Conservation (phyloP, 2,329 filamentous ascomycete species). For the Cordyceps tenuipes region DNA sequence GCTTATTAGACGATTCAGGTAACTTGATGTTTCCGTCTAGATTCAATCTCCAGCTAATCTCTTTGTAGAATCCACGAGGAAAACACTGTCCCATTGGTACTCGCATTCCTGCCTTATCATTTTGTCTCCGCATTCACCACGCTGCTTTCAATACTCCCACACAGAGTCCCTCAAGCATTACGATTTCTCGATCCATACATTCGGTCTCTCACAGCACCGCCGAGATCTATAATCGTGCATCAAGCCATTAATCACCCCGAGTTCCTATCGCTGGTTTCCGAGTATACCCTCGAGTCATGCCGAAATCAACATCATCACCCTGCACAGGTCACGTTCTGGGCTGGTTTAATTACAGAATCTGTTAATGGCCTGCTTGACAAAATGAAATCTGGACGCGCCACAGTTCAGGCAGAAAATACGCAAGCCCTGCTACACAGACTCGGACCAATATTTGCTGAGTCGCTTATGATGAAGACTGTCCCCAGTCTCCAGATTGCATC, state of each 20-base stretch:
- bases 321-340: conserved; percentile 82
- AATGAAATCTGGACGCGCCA: conserved; percentile 64
- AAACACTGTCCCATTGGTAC: conserved; percentile 69
- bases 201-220: conserved; percentile 64
- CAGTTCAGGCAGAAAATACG: conserved; percentile 71
- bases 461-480: conserved; percentile 64
- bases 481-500: conserved; percentile 76
- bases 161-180: conserved; percentile 65
- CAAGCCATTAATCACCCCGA: conserved; percentile 69
- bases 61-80: conserved; percentile 71
- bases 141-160: conserved; percentile 76
- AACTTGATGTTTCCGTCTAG: conserved; percentile 19
- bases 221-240: conserved; percentile 74
- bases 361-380: conserved; percentile 74
- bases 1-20: conserved; percentile 87
- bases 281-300: conserved; percentile 69
- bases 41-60: conserved; percentile 7
- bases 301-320: conserved; percentile 65
- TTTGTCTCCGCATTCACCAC: conserved; percentile 76
- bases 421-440: conserved; percentile 64
- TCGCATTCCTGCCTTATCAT: conserved; percentile 91
- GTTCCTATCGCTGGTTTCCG: conserved; percentile 70
- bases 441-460: conserved; percentile 66
- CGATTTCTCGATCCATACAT: conserved; percentile 84
- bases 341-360: conserved; percentile 76